These are phyloP conservation scores for Castanea crenata DNA, from an alignment of 306 rosid genomes.

Conservation along the genomic window DNA sequence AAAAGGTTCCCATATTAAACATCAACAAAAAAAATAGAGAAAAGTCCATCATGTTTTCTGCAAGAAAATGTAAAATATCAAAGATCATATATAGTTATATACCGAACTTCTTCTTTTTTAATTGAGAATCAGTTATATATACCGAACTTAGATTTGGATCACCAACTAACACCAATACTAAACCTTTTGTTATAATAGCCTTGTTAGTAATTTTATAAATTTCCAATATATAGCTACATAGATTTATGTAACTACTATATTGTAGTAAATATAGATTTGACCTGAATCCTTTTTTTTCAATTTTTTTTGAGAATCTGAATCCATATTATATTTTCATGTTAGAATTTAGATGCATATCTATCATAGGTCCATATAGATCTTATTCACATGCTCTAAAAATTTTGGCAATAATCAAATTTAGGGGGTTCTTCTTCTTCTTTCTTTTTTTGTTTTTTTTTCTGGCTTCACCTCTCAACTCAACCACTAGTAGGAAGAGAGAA, in stretches of 20 bases:
- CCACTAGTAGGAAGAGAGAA: too few species aligned
- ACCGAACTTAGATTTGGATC: conserved; percentile 1
- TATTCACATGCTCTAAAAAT: neutral
- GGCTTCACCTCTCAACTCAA: too few species aligned
- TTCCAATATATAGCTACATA: neutral
- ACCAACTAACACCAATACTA: too few species aligned
- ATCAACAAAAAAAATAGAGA: too few species aligned
- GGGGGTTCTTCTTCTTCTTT: neutral
- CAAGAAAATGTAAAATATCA: too few species aligned
- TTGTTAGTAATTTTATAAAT: neutral
- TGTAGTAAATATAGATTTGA: neutral
- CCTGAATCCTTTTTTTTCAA: neutral
- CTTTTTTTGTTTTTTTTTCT: neutral
- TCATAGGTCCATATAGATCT: neutral
- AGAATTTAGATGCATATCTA: neutral
- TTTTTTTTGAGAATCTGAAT: neutral
- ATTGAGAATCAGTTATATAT: too few species aligned
- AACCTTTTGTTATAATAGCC: neutral
- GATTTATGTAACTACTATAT: neutral
- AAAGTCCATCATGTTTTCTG: too few species aligned
- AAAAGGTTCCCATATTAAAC: too few species aligned
- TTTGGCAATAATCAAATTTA: neutral
- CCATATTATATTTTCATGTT: neutral
- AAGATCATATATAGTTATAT: too few species aligned
- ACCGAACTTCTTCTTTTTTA: neutral